Conservation (phyloP, 768 basidiomycete species). For the Lactifluus rugatus region DNA sequence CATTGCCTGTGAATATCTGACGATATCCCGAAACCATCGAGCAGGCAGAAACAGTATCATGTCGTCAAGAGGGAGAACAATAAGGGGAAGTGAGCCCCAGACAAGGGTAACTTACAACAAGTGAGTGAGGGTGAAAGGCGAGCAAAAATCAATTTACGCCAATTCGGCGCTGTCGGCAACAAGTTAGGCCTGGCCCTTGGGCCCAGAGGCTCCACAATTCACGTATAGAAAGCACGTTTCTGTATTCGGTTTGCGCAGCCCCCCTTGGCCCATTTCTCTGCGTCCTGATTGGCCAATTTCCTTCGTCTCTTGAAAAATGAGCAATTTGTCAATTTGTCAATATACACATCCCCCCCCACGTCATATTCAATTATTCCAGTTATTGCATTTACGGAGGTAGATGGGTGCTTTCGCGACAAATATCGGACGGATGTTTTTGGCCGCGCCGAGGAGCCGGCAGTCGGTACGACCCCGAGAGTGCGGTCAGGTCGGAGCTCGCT, state of each 20-base stretch:
- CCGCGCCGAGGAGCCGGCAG: constrained; percentile 8
- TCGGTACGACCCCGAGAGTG: not conserved
- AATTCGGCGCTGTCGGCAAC: not conserved
- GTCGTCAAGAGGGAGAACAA: no score
- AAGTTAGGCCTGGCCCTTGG: not conserved
- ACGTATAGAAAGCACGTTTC: not conserved
- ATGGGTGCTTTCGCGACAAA: no score
- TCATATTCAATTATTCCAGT: no score
- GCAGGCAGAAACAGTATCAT: no score
- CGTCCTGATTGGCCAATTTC: not conserved
- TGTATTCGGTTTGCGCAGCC: not conserved
- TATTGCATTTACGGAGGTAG: no score
- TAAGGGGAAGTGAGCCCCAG: no score
- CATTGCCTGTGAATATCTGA: not conserved
- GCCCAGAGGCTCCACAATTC: not conserved
- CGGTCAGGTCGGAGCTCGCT: not conserved
- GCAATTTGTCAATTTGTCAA: no score
- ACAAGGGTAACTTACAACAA: constrained; percentile 3
- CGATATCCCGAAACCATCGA: not conserved
- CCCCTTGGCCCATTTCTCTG: not conserved
- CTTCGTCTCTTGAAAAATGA: not conserved
- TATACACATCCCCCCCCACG: no score
- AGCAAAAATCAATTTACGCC: no score
- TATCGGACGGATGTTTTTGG: not conserved
- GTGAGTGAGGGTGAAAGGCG: not conserved